Evolutionary conservation across 352 stramenopile genomes (phyloP), one percentile per base, ranked within the genome.

Genomic region (Globisporangium takayamanum): DNA sequence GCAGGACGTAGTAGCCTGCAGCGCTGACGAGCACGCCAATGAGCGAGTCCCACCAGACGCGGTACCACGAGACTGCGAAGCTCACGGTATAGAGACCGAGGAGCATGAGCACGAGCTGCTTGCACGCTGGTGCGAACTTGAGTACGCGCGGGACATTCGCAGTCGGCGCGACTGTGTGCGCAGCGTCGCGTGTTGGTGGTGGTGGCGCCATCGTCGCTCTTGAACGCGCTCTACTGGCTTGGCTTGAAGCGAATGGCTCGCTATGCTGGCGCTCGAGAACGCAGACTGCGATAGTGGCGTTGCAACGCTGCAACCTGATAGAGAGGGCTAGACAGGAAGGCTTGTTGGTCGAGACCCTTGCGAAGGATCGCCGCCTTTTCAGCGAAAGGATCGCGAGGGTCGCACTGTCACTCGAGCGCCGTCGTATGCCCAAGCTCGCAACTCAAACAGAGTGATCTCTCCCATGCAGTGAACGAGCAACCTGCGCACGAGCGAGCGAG

Each of bases 11-110:
- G 60, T 85, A 89, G 30, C 80, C 83, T 26, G 68, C 73, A 16
- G 51, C 47, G 26, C 71, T 74, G 26, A 88, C 74, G 12, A 64
- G 22, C 3, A 92, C 39, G 5, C 72, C 75, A 46, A 90, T 78
- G 62, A 87, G 60, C 41, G 78, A 80, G 67, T 92, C 82, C 82
- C 82, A 92, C 79, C 78, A 92, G 39, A 92, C 78, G 45, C 71
- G 69, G 68, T 89, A 90, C 83, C 83, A 92, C 37, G 80, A 85
- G n/a, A 86, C 67, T 18, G 72, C 72, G 67, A 92, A 88, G 66
- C 79, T 87, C 53, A 78, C 53, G 41, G 74, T 20, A 67, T 78
- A 87, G 30, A 89, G 52, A 11, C 52, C 67, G 37, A 87, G 41
- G 25, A 84, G 62, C 14, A 85, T 67, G 58, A 84, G 59, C 52